Conservation (phyloP, 2,329 filamentous ascomycete species). For the Penicillium glabrum region DNA sequence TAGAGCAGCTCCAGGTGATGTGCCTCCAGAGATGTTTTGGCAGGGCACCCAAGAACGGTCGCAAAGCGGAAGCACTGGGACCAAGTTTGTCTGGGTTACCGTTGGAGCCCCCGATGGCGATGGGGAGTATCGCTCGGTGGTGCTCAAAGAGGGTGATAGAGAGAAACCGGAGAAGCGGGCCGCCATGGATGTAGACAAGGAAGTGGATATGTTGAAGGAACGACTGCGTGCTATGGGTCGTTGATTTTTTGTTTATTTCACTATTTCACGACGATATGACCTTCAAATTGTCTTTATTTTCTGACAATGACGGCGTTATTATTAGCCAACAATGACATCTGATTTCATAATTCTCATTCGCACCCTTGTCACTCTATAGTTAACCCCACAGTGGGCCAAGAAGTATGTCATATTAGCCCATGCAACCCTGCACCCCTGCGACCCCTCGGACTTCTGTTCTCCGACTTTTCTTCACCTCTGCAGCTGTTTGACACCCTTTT, state of each 20-base stretch:
- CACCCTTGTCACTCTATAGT: background rate
- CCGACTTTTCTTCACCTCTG: background rate
- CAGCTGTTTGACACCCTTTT: background rate
- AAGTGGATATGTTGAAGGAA: conserved; percentile 32
- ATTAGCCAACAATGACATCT: background rate
- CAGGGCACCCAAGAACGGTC: conserved; percentile 43
- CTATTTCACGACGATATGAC: conserved; percentile 27
- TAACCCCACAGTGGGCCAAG: background rate
- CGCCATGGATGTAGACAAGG: conserved; percentile 22
- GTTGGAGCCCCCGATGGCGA: conserved; percentile 50
- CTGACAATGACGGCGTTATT: background rate
- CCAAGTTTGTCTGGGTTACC: conserved; percentile 54
- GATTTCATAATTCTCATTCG: background rate
- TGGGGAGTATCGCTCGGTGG: conserved; percentile 42
- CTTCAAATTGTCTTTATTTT: background rate
- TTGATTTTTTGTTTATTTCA: conserved; percentile 8
- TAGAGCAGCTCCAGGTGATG: conserved; percentile 8
- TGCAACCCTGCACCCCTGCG: conserved; percentile 1
- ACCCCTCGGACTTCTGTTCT: conserved; percentile 2
- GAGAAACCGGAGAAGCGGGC: conserved; percentile 16
- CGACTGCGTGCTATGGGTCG: conserved; percentile 28
- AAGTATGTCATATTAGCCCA: background rate
- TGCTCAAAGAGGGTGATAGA: conserved; percentile 28
- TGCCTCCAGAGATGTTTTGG: conserved; percentile 38
- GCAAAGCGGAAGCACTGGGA: conserved; percentile 45